Evolutionary conservation across 2,329 filamentous ascomycete genomes (phyloP).

Genomic region (Pseudogymnoascus sp.): DNA sequence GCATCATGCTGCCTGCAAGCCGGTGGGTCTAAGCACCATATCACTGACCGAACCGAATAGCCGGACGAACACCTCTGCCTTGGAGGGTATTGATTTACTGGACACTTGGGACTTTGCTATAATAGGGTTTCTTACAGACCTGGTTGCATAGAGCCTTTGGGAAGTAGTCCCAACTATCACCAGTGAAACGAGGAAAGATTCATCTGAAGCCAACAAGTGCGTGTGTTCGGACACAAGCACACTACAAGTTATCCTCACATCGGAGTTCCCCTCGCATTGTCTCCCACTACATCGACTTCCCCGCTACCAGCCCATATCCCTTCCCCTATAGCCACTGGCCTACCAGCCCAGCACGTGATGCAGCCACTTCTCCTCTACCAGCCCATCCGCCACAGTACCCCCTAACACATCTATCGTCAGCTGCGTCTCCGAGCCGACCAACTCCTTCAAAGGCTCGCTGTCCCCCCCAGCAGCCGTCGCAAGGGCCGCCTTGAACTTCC

Average conservation of each 20-base stretch:
- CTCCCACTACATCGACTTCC: background rate
- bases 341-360: slow-evolving; percentile 30
- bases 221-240: background rate
- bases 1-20: background rate
- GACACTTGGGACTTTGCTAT: background rate
- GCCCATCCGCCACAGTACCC: slow-evolving; percentile 45
- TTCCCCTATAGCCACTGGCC: slow-evolving; percentile 12
- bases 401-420: slow-evolving; percentile 36
- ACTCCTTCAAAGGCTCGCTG: slow-evolving; percentile 31
- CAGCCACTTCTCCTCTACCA: slow-evolving; percentile 27
- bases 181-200: background rate
- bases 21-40: background rate
- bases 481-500: slow-evolving; percentile 39
- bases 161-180: background rate
- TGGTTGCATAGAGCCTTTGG: background rate
- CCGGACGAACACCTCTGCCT: background rate
- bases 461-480: slow-evolving; percentile 37
- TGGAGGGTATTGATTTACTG: background rate
- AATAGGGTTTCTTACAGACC: background rate
- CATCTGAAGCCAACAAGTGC: background rate
- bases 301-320: slow-evolving; percentile 34
- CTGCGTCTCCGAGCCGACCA: slow-evolving; percentile 29
- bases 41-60: background rate
- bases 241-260: background rate
- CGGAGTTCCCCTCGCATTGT: background rate